Conservation (phyloP, 129 eudicot species). For the Lactuca sativa region DNA sequence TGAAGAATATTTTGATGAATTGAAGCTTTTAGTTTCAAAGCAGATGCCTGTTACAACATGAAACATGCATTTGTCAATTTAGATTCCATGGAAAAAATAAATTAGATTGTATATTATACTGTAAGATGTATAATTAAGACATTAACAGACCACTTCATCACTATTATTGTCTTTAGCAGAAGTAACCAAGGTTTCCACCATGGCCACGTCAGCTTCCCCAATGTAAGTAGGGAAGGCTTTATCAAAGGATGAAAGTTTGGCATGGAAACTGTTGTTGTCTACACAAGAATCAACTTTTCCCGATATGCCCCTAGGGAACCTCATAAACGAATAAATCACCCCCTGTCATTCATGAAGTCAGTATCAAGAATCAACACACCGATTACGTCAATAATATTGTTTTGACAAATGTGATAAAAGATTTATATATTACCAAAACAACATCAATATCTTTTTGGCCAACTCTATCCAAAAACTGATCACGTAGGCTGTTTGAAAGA, state of each 20-base stretch:
- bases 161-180: conserved; percentile 22
- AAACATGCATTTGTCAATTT: conserved; percentile 13
- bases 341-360: conserved; percentile 43
- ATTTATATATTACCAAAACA: conserved; percentile 51
- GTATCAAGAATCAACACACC: conserved; percentile 11
- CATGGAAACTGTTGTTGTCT: background rate
- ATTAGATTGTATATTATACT: background rate
- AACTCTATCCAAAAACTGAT: conserved; percentile 40
- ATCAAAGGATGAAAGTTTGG: conserved; percentile 37
- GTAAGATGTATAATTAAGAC: background rate
- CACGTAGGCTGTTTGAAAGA: conserved; percentile 40
- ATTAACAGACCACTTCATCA: conserved; percentile 46
- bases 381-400: background rate
- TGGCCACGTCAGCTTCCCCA: conserved; percentile 39
- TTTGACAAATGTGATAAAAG: conserved; percentile 10
- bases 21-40: conserved; percentile 50
- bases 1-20: conserved; percentile 52
- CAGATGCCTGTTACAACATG: conserved; percentile 45
- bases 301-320: conserved; percentile 69
- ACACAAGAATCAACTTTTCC: conserved; percentile 36
- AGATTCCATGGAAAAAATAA: background rate
- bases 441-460: conserved; percentile 46
- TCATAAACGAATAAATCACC: conserved; percentile 56
- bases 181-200: conserved; percentile 52
- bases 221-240: conserved; percentile 51